Evolutionary conservation across 805 yeast species (phyloP).

Genomic region (Candida bentonensis): DNA sequence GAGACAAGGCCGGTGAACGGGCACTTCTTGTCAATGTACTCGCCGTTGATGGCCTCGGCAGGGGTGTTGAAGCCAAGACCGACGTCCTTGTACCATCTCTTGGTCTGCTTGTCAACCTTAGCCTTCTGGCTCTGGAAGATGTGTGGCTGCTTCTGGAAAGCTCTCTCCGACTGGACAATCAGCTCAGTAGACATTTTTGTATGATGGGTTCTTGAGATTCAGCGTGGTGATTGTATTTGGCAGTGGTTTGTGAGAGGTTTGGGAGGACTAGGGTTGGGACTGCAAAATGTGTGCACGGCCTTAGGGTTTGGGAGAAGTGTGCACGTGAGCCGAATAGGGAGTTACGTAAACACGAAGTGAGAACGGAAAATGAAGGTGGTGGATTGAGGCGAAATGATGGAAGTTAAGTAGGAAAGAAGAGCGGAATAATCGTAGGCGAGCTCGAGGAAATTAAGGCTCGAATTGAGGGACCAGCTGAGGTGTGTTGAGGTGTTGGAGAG

Average conservation of each 20-base stretch:
- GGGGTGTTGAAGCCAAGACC: slow-evolving; percentile 99
- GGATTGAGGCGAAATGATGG: too few relatives aligned
- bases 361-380: too few relatives aligned
- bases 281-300: neutral
- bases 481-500: too few relatives aligned
- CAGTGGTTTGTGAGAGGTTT: neutral
- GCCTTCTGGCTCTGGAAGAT: slow-evolving; percentile 99
- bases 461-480: too few relatives aligned
- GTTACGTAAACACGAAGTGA: too few relatives aligned
- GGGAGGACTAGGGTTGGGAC: neutral
- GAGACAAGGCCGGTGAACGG: slow-evolving; percentile 96
- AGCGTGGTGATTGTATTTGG: neutral
- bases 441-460: too few relatives aligned
- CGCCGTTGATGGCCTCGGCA: slow-evolving; percentile 93
- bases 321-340: too few relatives aligned
- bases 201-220: slow-evolving; percentile 1
- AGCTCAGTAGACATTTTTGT: slow-evolving; percentile 89
- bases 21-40: slow-evolving; percentile 99
- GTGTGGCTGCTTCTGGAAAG: slow-evolving; percentile 99
- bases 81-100: slow-evolving; percentile 99
- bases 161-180: slow-evolving; percentile 99
- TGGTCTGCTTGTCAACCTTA: slow-evolving; percentile 95
- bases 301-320: too few relatives aligned
- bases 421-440: too few relatives aligned
- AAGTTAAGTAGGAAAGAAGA: too few relatives aligned